Conservation (phyloP, 768 basidiomycete species). For the Glaciozyma martinii region DNA sequence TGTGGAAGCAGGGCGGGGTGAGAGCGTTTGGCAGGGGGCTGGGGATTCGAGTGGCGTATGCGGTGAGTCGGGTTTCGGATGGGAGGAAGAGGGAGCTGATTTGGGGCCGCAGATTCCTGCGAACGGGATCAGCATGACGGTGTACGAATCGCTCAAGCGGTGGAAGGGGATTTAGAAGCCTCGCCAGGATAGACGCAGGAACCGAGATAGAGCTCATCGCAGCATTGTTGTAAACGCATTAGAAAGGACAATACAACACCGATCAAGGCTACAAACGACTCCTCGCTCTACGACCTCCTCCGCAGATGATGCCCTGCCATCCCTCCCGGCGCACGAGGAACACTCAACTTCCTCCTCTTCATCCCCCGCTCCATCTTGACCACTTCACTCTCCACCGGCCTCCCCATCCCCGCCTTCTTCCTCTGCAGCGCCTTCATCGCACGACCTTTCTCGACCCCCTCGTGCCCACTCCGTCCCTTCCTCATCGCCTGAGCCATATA, state of each 20-base stretch:
- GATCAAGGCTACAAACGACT: too few species aligned
- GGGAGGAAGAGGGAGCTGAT: not conserved
- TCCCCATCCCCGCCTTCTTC: not conserved
- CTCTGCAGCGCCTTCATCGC: not conserved
- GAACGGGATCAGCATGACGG: slow-evolving; percentile 31
- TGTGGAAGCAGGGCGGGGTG: slow-evolving; percentile 23
- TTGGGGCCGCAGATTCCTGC: slow-evolving; percentile 23
- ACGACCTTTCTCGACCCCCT: not conserved
- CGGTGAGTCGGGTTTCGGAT: slow-evolving; percentile 7
- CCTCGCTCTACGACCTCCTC: too few species aligned
- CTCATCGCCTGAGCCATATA: not conserved
- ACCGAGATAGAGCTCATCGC: too few species aligned
- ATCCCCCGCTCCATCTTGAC: not conserved
- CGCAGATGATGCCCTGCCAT: not conserved
- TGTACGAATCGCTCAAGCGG: slow-evolving; percentile 31
- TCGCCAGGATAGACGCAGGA: too few species aligned
- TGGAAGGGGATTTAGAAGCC: slow-evolving; percentile 16
- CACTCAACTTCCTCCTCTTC: not conserved
- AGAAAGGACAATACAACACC: too few species aligned
- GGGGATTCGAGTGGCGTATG: slow-evolving; percentile 28
- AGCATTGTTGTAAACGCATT: too few species aligned
- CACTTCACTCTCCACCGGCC: not conserved
- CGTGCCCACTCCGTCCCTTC: not conserved
- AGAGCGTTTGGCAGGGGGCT: slow-evolving; percentile 29
- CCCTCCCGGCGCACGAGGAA: not conserved